phyloP scores from a whole-genome alignment of 2,329 filamentous ascomycete genomes.

The Paramyrothecium sp. region DNA sequence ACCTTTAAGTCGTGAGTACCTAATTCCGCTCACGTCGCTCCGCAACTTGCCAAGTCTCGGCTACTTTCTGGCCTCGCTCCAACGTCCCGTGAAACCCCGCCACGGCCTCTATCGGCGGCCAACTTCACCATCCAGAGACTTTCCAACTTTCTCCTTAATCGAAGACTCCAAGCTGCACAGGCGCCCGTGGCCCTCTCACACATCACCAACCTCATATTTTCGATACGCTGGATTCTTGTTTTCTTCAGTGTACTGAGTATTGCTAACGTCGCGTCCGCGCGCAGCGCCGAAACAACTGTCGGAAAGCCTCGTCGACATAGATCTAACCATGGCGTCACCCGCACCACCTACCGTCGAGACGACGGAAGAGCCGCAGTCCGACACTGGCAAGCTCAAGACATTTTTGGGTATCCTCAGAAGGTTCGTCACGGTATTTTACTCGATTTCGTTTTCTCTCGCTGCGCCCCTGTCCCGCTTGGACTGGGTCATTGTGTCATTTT shows the following conservation, averaged over 20 bases:
- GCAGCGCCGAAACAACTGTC: neutral
- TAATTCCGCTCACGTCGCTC: neutral
- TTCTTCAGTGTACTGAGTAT: neutral
- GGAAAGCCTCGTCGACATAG: neutral
- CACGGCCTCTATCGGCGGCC: neutral
- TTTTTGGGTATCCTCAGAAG: conserved; percentile 86
- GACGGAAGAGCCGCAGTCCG: conserved; percentile 58
- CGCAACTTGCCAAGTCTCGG: neutral
- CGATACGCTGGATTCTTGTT: neutral
- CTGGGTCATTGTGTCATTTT: neutral
- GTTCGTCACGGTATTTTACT: conserved; percentile 49
- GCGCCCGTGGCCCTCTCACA: neutral
- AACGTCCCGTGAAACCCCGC: neutral
- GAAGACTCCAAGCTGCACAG: neutral
- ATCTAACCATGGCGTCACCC: conserved; percentile 34
- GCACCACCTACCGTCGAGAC: conserved; percentile 28
- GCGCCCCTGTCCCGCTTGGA: neutral
- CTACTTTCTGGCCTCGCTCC: neutral
- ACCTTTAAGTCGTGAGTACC: neutral
- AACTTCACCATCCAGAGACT: neutral
- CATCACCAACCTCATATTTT: neutral
- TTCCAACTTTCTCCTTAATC: neutral
- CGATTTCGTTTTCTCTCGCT: neutral
- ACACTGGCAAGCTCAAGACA: conserved; percentile 84
- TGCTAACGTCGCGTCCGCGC: neutral